Base-by-base conservation (phyloP, 106 monocot genomes). In the Apostasia ramifera region DNA sequence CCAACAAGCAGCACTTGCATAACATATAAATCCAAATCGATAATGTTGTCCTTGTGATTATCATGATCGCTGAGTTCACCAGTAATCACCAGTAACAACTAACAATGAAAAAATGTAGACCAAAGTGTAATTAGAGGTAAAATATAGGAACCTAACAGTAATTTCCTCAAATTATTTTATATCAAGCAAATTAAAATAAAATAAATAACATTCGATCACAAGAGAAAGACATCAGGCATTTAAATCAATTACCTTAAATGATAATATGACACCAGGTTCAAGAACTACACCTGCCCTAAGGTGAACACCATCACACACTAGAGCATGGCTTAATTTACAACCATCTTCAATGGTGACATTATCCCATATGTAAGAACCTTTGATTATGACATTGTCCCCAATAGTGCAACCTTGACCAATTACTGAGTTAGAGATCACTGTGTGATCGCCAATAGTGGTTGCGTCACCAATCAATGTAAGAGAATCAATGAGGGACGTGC, bases 271-370 rank as follows among this genome's bases (percentile, higher is more conserved):
- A 51, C 98, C 98, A 69, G 98, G 85, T 64, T 98, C 93, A 49
- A 98, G 63, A 63, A 87, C 66, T 15, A 76, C 89, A 41, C 93
- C 93, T 42, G 79, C 59, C 60, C 76, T 90, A 59, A 98, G 65
- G 76, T 85, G 82, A 55, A 78, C 98, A 54, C 81, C 92, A 78
- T 90, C 93, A 82, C 98, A 98, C 37, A 93, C 73, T 72, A 98
- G 58, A 40, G 90, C 89, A 83, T 93, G 73, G 68, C 71, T 85
- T 56, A 98, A 46, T 78, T 81, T 84, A 75, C 98, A 90, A 15
- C 83, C 81, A 78, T 98, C 87, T 90, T 98, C 98, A 74, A 98
- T 98, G 15, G 68, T 85, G 52, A 93, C 98, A 72, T 88, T 83
- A 83, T 88, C 87, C 98, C 98, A 98, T 67, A 98, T 82, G 72